These are phyloP conservation scores for Phytophthora sp. DNA, from an alignment of 352 stramenopile genomes.

Conservation along the genomic window DNA sequence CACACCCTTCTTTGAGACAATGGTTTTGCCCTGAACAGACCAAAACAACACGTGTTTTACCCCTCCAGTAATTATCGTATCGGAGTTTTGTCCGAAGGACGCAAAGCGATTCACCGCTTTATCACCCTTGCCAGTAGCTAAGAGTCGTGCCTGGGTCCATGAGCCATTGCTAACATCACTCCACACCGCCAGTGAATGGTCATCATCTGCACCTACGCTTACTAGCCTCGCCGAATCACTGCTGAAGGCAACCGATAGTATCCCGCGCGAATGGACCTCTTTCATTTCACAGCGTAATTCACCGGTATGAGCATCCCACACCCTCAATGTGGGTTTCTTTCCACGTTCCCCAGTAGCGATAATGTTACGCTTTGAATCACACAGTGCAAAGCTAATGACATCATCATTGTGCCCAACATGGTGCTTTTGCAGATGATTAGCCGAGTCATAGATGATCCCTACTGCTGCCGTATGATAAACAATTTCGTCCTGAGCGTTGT, in stretches of 20 bases:
- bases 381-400: constrained; percentile 84
- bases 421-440: constrained; percentile 80
- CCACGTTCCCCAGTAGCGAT: constrained; percentile 88
- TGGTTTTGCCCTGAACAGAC: constrained; percentile 60
- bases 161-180: constrained; percentile 67
- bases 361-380: constrained; percentile 58
- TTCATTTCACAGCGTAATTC: constrained; percentile 66
- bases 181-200: constrained; percentile 85
- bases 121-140: constrained; percentile 58
- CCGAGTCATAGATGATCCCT: constrained; percentile 80
- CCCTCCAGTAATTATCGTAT: constrained; percentile 59
- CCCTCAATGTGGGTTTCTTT: constrained; percentile 71
- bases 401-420: constrained; percentile 88
- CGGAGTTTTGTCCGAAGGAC: constrained; percentile 41
- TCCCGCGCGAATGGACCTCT: constrained; percentile 71
- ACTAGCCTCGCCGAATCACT: constrained; percentile 58
- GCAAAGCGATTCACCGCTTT: constrained; percentile 65
- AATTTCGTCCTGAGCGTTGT: constrained; percentile 75
- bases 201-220: constrained; percentile 81
- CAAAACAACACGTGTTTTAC: constrained; percentile 80
- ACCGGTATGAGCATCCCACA: constrained; percentile 87
- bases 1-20: constrained; percentile 58
- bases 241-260: constrained; percentile 77
- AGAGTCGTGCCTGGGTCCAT: constrained; percentile 59
- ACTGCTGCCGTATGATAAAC: constrained; percentile 90